Evolutionary conservation across 192 early-diverging fungal genomes (phyloP).

Genomic region (Backusella tarrabulga): DNA sequence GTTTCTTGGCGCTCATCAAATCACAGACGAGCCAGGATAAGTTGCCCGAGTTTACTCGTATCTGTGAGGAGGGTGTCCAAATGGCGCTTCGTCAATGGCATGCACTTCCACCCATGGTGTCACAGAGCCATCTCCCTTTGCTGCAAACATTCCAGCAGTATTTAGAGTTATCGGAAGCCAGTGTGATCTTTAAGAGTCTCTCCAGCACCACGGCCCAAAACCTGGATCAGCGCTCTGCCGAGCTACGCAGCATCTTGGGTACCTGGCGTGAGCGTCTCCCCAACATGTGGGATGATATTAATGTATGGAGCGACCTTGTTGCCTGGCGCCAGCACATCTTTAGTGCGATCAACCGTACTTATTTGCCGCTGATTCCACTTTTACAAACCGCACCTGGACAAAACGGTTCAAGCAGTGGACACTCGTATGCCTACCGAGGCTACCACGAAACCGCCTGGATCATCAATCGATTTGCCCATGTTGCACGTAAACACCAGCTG

Average conservation of each 20-base stretch:
- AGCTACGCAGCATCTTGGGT: constrained; percentile 85
- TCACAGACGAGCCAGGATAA: constrained; percentile 54
- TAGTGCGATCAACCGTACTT: constrained; percentile 93
- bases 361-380: constrained; percentile 77
- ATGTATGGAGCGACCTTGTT: constrained; percentile 96
- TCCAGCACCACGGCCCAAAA: constrained; percentile 78
- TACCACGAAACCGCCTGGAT: constrained; percentile 99
- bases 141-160: constrained; percentile 96
- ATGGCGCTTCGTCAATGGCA: constrained; percentile 86
- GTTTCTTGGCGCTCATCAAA: constrained; percentile 78
- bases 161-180: constrained; percentile 92
- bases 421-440: constrained; percentile 93
- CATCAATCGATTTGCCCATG: constrained; percentile 98
- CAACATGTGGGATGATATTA: constrained; percentile 96
- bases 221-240: constrained; percentile 83
- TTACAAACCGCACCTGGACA: constrained; percentile 39
- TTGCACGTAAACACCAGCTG: constrained; percentile 93
- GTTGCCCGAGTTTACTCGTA: constrained; percentile 67
- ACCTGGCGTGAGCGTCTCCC: constrained; percentile 98
- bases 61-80: constrained; percentile 86
- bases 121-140: constrained; percentile 81
- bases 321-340: constrained; percentile 99
- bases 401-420: constrained; percentile 54
- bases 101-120: constrained; percentile 79
- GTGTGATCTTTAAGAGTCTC: constrained; percentile 84